These are phyloP conservation scores for Fusarium nelsonii DNA, from an alignment of 2,329 filamentous ascomycete genomes.

Conservation along the genomic window DNA sequence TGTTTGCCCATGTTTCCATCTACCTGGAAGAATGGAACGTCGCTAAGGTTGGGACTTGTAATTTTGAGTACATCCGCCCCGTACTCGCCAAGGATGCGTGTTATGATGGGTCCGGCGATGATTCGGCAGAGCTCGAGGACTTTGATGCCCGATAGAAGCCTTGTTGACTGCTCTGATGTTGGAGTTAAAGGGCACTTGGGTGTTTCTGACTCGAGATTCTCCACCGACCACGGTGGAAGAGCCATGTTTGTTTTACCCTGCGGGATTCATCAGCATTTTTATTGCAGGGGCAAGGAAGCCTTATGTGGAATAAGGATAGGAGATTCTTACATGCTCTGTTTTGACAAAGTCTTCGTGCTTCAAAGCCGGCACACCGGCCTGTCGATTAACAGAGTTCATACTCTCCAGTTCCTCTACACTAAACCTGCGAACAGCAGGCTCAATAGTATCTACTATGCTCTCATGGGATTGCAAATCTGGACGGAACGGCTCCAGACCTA, in stretches of 20 bases:
- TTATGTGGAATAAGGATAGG: rapidly evolving
- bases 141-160: conserved; percentile 70
- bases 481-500: conserved; percentile 72
- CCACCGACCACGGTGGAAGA: conserved; percentile 63
- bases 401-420: conserved; percentile 68
- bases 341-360: conserved; percentile 70
- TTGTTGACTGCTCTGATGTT: conserved; percentile 33
- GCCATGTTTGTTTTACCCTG: conserved; percentile 61
- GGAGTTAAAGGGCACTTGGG: conserved; percentile 58
- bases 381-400: conserved; percentile 66
- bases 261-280: not conserved
- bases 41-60: conserved; percentile 74
- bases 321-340: conserved; percentile 58
- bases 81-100: conserved; percentile 78
- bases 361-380: conserved; percentile 71
- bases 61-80: conserved; percentile 81
- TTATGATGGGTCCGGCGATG: conserved; percentile 80
- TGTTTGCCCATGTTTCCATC: conserved; percentile 81
- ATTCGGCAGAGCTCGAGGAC: conserved; percentile 81
- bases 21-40: conserved; percentile 79
- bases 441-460: conserved; percentile 70
- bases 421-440: conserved; percentile 67
- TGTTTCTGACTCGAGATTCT: conserved; percentile 63
- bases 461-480: conserved; percentile 72
- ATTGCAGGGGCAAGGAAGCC: too few relatives aligned